These are phyloP conservation scores for Trichothecium sympodiale DNA, from an alignment of 2,329 filamentous ascomycete genomes.

Conservation along the genomic window DNA sequence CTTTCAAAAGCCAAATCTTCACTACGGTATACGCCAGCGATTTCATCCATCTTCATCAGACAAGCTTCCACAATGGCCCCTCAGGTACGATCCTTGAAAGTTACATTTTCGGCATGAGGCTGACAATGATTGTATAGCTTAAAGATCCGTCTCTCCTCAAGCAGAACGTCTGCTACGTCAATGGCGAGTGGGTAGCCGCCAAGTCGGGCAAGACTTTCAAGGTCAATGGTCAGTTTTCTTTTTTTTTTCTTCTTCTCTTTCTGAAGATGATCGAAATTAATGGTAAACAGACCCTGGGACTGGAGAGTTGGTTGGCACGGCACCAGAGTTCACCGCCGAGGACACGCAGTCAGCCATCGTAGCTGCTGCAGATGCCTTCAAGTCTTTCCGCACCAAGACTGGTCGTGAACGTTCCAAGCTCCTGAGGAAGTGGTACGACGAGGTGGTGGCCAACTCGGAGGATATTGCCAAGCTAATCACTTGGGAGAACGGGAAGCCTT, in stretches of 20 bases:
- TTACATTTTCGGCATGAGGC: background rate
- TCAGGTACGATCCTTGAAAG: slow-evolving; percentile 20
- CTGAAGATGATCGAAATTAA: background rate
- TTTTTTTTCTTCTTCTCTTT: background rate
- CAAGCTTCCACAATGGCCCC: slow-evolving; percentile 37
- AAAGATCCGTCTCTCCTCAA: slow-evolving; percentile 77
- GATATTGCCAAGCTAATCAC: slow-evolving; percentile 77
- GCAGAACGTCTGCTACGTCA: slow-evolving; percentile 66
- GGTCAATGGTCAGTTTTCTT: slow-evolving; percentile 48
- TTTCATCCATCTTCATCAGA: slow-evolving; percentile 14
- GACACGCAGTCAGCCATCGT: slow-evolving; percentile 76
- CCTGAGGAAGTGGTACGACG: slow-evolving; percentile 70
- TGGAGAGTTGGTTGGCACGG: slow-evolving; percentile 67
- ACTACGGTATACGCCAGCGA: too few species aligned
- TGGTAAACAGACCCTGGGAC: slow-evolving; percentile 61
- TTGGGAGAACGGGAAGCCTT: slow-evolving; percentile 82
- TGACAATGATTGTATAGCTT: slow-evolving; percentile 35
- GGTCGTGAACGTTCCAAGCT: slow-evolving; percentile 65
- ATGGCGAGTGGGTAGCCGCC: slow-evolving; percentile 84
- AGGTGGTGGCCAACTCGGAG: slow-evolving; percentile 67
- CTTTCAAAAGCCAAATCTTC: too few species aligned
- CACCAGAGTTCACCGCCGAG: slow-evolving; percentile 69
- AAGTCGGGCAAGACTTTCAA: slow-evolving; percentile 87
- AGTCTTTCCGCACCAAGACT: slow-evolving; percentile 58
- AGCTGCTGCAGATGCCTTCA: slow-evolving; percentile 69